Percentiles rank a stretch among this genome's conserved stretches.
Evolutionary conservation across 805 yeast genomes (phyloP).

Genomic region (Kuraishia cidri): DNA sequence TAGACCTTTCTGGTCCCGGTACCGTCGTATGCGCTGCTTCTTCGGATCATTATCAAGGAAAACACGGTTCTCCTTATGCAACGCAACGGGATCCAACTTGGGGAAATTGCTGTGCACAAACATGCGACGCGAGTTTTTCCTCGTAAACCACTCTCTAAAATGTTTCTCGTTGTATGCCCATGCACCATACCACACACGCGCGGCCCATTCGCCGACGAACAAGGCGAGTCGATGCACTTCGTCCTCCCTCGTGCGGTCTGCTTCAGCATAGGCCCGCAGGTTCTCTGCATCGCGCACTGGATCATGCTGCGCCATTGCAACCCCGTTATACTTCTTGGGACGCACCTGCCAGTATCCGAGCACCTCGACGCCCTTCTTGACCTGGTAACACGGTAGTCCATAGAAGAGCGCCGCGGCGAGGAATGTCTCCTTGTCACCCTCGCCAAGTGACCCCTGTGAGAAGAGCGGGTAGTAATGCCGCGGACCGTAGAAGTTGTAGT

Average conservation of each 20-base stretch:
- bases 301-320: slow-evolving; percentile 50
- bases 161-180: neutral
- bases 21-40: slow-evolving; percentile 15
- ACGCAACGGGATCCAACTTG: slow-evolving; percentile 35
- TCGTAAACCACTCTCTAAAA: slow-evolving; percentile 10
- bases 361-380: slow-evolving; percentile 37
- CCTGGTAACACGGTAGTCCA: slow-evolving; percentile 36
- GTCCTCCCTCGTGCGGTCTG: neutral
- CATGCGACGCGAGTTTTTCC: slow-evolving; percentile 16
- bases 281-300: slow-evolving; percentile 31
- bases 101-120: slow-evolving; percentile 49
- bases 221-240: neutral
- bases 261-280: slow-evolving; percentile 8
- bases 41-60: slow-evolving; percentile 7
- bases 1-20: slow-evolving; percentile 17
- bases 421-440: slow-evolving; percentile 55
- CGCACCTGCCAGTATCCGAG: slow-evolving; percentile 32
- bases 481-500: slow-evolving; percentile 46
- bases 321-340: slow-evolving; percentile 28
- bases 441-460: slow-evolving; percentile 39
- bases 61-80: slow-evolving; percentile 26
- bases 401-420: slow-evolving; percentile 40
- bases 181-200: neutral
- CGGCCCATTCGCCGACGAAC: neutral
- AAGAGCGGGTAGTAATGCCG: slow-evolving; percentile 34